phyloP scores from a whole-genome alignment of 805 yeast species.

The Ogataea polymorpha region DNA sequence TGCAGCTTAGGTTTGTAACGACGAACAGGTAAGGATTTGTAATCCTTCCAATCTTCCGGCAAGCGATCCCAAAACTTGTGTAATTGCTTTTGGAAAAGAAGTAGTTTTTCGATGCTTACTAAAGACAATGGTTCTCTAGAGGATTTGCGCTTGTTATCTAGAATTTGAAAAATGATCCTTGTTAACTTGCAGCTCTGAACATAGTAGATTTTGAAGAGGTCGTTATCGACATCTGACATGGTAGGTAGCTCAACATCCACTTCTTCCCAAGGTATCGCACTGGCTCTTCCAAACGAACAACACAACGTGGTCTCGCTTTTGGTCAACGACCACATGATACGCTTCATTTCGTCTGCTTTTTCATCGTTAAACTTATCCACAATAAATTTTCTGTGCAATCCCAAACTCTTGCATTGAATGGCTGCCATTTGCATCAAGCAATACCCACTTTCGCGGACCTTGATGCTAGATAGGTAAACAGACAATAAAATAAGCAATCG shows the following conservation, averaged over 20 bases:
- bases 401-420: slow-evolving; percentile 47
- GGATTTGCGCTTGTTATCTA: slow-evolving; percentile 37
- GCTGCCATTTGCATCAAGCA: slow-evolving; percentile 45
- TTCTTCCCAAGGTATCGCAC: slow-evolving; percentile 43
- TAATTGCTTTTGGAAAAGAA: slow-evolving; percentile 35
- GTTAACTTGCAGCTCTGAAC: slow-evolving; percentile 35
- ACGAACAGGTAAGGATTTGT: slow-evolving; percentile 30
- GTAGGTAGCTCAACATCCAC: slow-evolving; percentile 41
- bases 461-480: slow-evolving; percentile 41
- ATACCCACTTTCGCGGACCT: slow-evolving; percentile 48
- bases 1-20: slow-evolving; percentile 42
- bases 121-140: slow-evolving; percentile 39
- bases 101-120: slow-evolving; percentile 39
- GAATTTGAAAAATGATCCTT: slow-evolving; percentile 37
- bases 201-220: slow-evolving; percentile 32
- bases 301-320: slow-evolving; percentile 40
- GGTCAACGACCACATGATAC: slow-evolving; percentile 45
- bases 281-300: slow-evolving; percentile 44
- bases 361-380: slow-evolving; percentile 33
- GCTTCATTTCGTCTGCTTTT: slow-evolving; percentile 38
- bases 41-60: slow-evolving; percentile 32
- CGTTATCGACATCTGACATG: slow-evolving; percentile 30
- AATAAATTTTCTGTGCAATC: slow-evolving; percentile 41
- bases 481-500: slow-evolving; percentile 41
- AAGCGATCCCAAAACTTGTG: slow-evolving; percentile 35